These are phyloP conservation scores for Pulveroboletus sp. DNA, from an alignment of 768 basidiomycete genomes.

Conservation along the genomic window DNA sequence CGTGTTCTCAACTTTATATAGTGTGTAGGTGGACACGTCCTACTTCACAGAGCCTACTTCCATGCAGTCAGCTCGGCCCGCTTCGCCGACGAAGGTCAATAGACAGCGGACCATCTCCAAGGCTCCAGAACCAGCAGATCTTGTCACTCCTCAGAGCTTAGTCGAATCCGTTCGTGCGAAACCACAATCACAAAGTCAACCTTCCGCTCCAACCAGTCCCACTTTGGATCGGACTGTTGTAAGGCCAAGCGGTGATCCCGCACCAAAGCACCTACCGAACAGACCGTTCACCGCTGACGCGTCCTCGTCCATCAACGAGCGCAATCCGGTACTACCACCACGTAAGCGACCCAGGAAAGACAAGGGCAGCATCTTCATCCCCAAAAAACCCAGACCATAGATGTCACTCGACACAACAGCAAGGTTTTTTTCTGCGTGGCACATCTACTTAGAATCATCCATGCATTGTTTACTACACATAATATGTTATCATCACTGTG, in stretches of 20 bases:
- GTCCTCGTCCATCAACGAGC: constrained; percentile 16
- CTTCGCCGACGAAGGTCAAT: constrained; percentile 18
- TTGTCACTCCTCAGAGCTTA: constrained; percentile 38
- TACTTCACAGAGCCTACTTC: constrained; percentile 36
- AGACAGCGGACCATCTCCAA: constrained; percentile 19
- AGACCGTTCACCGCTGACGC: constrained; percentile 16
- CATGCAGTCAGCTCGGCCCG: constrained; percentile 12
- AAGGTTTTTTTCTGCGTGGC: neutral
- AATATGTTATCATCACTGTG: constrained; percentile 17
- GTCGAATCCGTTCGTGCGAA: constrained; percentile 27
- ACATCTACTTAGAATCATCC: constrained; percentile 7
- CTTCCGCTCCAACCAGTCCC: neutral
- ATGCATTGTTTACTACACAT: constrained; percentile 7
- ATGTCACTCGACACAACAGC: neutral
- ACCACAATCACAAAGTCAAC: constrained; percentile 12
- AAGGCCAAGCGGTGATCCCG: constrained; percentile 6
- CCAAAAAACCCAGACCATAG: constrained; percentile 44
- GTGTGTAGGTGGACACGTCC: constrained; percentile 29
- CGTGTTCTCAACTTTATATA: neutral
- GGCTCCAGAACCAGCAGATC: constrained; percentile 27
- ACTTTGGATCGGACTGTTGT: neutral
- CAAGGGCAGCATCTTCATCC: constrained; percentile 53
- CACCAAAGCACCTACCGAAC: constrained; percentile 16
- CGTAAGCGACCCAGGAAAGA: constrained; percentile 32
- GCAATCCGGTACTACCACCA: constrained; percentile 26